Conservation (phyloP, 2,329 filamentous ascomycete genomes). For the Penicillium rolfsii region DNA sequence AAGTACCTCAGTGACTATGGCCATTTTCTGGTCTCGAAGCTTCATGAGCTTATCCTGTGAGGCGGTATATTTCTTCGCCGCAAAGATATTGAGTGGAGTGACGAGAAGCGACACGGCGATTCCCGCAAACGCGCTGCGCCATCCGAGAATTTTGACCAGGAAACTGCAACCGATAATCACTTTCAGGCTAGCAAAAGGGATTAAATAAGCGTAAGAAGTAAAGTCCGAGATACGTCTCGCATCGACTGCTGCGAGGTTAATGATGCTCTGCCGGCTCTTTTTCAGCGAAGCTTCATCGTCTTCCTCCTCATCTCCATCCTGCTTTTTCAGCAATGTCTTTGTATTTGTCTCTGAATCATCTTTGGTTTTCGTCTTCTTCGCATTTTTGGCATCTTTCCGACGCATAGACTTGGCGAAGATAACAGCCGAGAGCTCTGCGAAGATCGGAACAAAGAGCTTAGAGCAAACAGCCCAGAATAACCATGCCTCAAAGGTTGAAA, state of each 20-base stretch:
- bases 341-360: conserved; percentile 27
- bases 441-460: conserved; percentile 66
- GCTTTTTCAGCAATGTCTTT: conserved; percentile 28
- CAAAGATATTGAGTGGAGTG: conserved; percentile 69
- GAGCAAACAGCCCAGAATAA: conserved; percentile 69
- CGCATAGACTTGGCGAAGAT: conserved; percentile 78
- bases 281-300: conserved; percentile 51
- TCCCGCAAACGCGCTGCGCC: conserved; percentile 68
- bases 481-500: conserved; percentile 64
- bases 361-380: conserved; percentile 43
- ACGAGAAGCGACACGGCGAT: conserved; percentile 66
- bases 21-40: conserved; percentile 73
- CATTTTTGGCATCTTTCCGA: conserved; percentile 66
- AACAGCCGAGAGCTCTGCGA: conserved; percentile 69
- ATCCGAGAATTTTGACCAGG: conserved; percentile 70
- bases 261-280: conserved; percentile 67
- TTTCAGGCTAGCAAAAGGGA: conserved; percentile 65
- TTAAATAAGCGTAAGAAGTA: conserved; percentile 66
- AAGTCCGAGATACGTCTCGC: conserved; percentile 70
- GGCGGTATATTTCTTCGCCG: conserved; percentile 65
- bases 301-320: conserved; percentile 52
- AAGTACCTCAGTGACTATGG: conserved; percentile 74
- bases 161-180: conserved; percentile 68
- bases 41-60: conserved; percentile 75
- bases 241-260: conserved; percentile 80